Conservation (phyloP, 2,329 filamentous ascomycete species). For the Ceratocystis eucalypticola region DNA sequence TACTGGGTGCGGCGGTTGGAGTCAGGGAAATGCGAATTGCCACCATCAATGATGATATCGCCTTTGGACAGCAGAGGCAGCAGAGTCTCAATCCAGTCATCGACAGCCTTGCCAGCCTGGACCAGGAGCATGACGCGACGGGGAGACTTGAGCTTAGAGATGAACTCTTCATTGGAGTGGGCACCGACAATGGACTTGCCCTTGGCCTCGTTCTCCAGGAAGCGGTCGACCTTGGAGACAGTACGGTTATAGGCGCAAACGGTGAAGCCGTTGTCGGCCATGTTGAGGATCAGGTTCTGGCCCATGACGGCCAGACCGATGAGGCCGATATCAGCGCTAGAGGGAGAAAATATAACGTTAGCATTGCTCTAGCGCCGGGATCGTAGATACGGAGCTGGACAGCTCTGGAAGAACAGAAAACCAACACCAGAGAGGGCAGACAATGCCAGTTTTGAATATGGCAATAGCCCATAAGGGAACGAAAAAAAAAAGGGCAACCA, state of each 20-base stretch:
- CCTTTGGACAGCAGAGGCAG: conserved; percentile 69
- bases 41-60: conserved; percentile 98
- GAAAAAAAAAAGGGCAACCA: too few relatives aligned
- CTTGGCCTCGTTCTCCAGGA: conserved; percentile 83
- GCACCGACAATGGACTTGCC: conserved; percentile 93
- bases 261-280: conserved; percentile 85
- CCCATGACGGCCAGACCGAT: conserved; percentile 86
- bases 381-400: not conserved
- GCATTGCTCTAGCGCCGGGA: conserved; percentile 28
- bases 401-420: too few relatives aligned
- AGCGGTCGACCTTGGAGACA: conserved; percentile 91
- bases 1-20: conserved; percentile 94
- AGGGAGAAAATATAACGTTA: conserved; percentile 33
- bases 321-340: conserved; percentile 78
- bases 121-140: conserved; percentile 97
- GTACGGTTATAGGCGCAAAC: conserved; percentile 98
- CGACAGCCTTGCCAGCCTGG: conserved; percentile 94
- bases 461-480: too few relatives aligned
- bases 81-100: conserved; percentile 96
- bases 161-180: conserved; percentile 86
- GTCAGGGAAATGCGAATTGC: conserved; percentile 98
- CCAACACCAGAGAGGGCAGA: too few relatives aligned
- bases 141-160: conserved; percentile 91
- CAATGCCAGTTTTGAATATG: too few relatives aligned
- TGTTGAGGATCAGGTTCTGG: conserved; percentile 82